Conservation (phyloP, 2,329 filamentous ascomycete genomes). For the Sarocladium kiliense region DNA sequence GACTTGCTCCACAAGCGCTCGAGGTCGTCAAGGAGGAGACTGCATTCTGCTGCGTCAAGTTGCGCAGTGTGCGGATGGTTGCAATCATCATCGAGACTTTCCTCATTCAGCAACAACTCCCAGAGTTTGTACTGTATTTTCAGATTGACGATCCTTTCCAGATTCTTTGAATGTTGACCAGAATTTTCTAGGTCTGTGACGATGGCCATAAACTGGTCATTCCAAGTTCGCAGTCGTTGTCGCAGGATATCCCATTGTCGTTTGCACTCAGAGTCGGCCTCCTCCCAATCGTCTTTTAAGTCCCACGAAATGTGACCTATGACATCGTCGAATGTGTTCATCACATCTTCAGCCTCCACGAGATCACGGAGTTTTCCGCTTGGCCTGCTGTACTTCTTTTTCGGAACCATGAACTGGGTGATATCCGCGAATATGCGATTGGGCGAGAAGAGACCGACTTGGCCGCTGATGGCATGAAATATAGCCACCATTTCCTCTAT, state of each 20-base stretch:
- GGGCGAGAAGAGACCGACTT: not conserved
- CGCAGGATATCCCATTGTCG: not conserved
- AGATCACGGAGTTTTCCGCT: not conserved
- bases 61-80: not conserved
- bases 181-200: not conserved
- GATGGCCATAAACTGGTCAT: not conserved
- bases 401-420: not conserved
- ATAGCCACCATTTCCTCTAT: not conserved
- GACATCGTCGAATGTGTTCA: constrained; percentile 7
- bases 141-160: constrained; percentile 4
- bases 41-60: not conserved
- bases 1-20: constrained; percentile 4
- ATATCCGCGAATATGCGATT: not conserved
- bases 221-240: not conserved
- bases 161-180: too few species aligned
- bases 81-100: not conserved
- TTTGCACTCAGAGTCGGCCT: not conserved
- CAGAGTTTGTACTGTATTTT: constrained; percentile 7
- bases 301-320: not conserved
- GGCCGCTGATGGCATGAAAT: constrained; percentile 1
- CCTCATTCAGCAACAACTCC: not conserved
- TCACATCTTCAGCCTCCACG: constrained; percentile 1
- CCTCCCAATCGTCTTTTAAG: not conserved
- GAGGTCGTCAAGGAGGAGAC: not conserved
- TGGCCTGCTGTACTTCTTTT: not conserved